phyloP scores from a whole-genome alignment of 2,329 filamentous ascomycete genomes.

The Trichoderma sp. region DNA sequence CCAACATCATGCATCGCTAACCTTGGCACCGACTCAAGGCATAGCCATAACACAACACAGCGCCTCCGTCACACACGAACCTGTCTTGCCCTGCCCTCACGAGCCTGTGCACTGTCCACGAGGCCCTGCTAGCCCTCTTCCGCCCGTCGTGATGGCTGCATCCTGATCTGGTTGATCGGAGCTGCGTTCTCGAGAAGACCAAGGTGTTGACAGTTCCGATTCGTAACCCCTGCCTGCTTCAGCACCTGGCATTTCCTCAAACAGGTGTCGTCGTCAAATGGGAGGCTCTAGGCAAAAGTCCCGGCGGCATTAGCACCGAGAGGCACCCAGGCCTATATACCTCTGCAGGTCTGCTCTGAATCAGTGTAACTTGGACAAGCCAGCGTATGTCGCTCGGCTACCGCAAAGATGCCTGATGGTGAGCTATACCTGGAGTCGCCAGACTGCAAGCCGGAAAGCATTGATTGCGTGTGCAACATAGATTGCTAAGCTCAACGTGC shows the following conservation, averaged over 20 bases:
- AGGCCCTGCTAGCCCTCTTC: constrained; percentile 17
- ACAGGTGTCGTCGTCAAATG: not conserved
- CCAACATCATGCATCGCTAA: not conserved
- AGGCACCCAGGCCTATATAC: not conserved
- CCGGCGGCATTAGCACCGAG: constrained; percentile 4
- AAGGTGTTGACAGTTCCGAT: constrained; percentile 11
- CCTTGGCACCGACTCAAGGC: not conserved
- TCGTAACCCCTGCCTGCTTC: constrained; percentile 7
- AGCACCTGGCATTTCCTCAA: constrained; percentile 5
- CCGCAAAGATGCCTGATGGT: not conserved
- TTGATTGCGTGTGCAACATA: constrained; percentile 8
- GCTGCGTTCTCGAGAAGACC: not conserved
- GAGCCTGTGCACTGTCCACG: constrained; percentile 19
- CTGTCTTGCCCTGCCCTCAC: not conserved
- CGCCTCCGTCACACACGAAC: constrained; percentile 4
- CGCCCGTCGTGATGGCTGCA: constrained; percentile 17
- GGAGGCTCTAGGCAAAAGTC: constrained; percentile 11
- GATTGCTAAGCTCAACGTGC: constrained; percentile 14
- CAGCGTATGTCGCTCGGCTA: not conserved
- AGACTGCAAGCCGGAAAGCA: not conserved
- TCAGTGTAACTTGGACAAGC: not conserved
- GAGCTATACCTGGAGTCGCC: not conserved
- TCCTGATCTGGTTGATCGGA: constrained; percentile 25
- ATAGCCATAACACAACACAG: not conserved
- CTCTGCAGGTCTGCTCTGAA: not conserved